Evolutionary conservation across 305 asterid species (phyloP), one percentile per base, ranked within the genome.

Genomic region (Ajuga reptans): DNA sequence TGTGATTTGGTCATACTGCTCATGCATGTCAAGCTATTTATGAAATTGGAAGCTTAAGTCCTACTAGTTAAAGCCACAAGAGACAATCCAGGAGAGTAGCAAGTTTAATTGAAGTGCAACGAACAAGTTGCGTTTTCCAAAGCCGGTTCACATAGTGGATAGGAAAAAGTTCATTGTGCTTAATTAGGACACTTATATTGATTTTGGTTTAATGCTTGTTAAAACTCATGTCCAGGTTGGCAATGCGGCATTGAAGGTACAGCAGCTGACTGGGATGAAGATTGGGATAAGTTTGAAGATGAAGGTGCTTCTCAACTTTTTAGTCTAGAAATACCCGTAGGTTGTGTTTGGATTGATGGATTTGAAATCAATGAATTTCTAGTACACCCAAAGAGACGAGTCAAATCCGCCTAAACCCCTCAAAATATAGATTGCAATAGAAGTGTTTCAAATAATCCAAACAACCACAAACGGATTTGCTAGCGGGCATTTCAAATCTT

Each of bases 231-330:
- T 79, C 45, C 69, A 93, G 99, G 99, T 76, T 93, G 99, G 99
- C 99, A 93, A 83, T 82, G 85, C 74, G 99, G 99, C 72, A 79
- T 93, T 68, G 91, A 81, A 86, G 92, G 78, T 73, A 82, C 88
- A 72, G 91, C 95, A 61, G 97, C 97, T 81, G 99, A 93, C 75
- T 93, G 97, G 99, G 92, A 93, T 78, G 97, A 88, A 81, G 83
- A 67, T 60, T 91, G 99, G 99, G 99, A 91, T 78, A 85, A 84
- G 82, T 87, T 93, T 70, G 97, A 89, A 74, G 93, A 89, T 74
- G 96, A 89, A 87, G 99, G 99, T 91, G 84, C 56, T 66, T 53
- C 37, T 61, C 36, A 62, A 9, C 51, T 16, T 6, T 50, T 11
- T 42, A 21, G 54, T 56, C 31, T 47, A 21, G 4, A n/a, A 59